Evolutionary conservation across 2,329 filamentous ascomycete genomes (phyloP).

Genomic region (Diplodia mutila): DNA sequence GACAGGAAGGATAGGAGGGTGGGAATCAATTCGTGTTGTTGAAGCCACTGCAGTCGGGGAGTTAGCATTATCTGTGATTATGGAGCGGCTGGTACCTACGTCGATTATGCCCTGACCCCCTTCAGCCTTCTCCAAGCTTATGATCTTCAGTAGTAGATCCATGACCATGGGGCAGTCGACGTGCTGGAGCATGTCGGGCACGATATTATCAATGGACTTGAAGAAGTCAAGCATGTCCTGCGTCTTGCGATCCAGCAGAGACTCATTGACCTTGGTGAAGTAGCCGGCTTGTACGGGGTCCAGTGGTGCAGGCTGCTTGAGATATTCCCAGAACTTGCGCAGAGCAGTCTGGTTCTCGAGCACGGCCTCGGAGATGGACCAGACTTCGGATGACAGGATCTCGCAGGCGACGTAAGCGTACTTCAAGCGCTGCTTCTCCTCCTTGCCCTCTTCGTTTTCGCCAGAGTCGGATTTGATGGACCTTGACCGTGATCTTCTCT

Average conservation of each 20-base stretch:
- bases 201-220: slow-evolving; percentile 78
- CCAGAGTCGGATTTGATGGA: slow-evolving; percentile 47
- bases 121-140: slow-evolving; percentile 91
- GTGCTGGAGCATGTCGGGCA: slow-evolving; percentile 85
- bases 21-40: slow-evolving; percentile 84
- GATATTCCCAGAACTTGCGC: slow-evolving; percentile 86
- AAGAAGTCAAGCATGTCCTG: slow-evolving; percentile 94
- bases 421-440: slow-evolving; percentile 87
- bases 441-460: slow-evolving; percentile 66
- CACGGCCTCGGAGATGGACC: slow-evolving; percentile 92
- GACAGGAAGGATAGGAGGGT: slow-evolving; percentile 84
- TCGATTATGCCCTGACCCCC: slow-evolving; percentile 92
- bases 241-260: slow-evolving; percentile 96
- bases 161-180: slow-evolving; percentile 98
- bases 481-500: slow-evolving; percentile 49
- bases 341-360: slow-evolving; percentile 81
- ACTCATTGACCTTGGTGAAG: slow-evolving; percentile 98
- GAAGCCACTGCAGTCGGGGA: slow-evolving; percentile 71
- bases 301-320: slow-evolving; percentile 80
- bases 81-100: slow-evolving; percentile 57
- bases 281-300: slow-evolving; percentile 95
- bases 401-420: slow-evolving; percentile 94
- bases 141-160: slow-evolving; percentile 95
- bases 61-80: not conserved
- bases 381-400: slow-evolving; percentile 91